These are phyloP conservation scores for Papilionanthe hybrid DNA, from an alignment of 116 monocot species.

Conservation along the genomic window DNA sequence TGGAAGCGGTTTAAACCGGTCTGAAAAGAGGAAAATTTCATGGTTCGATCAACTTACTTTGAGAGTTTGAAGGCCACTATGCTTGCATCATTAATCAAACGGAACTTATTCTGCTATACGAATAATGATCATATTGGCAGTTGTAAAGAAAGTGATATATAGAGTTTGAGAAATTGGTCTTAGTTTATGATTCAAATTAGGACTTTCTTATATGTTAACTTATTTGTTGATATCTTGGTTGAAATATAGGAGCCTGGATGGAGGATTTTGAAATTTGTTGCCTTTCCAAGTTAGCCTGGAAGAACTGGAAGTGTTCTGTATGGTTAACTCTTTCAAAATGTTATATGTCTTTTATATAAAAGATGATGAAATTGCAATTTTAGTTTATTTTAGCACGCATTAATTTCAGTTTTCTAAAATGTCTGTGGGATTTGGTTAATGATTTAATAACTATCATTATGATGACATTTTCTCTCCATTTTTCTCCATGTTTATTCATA, in stretches of 20 bases:
- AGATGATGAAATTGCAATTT: too few species aligned
- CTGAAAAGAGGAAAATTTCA: conserved; percentile 62
- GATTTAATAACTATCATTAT: too few species aligned
- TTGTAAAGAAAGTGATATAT: background rate
- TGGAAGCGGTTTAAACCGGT: conserved; percentile 20
- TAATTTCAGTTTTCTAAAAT: too few species aligned
- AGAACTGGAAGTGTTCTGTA: background rate
- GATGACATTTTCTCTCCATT: too few species aligned
- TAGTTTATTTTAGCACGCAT: too few species aligned
- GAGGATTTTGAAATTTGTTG: background rate
- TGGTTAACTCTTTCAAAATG: background rate
- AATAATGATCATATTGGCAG: background rate
- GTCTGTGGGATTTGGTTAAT: too few species aligned
- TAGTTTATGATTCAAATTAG: background rate
- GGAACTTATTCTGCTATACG: background rate
- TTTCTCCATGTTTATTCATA: too few species aligned
- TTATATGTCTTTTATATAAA: background rate
- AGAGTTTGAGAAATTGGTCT: too few species aligned
- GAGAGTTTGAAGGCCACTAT: conserved; percentile 30
- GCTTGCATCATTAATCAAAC: too few species aligned
- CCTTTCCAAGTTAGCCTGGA: background rate
- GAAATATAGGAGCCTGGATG: background rate
- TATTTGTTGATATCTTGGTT: conserved; percentile 1
- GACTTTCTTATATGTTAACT: background rate
- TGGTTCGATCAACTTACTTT: conserved; percentile 73